phyloP scores from a whole-genome alignment of 2,329 filamentous ascomycete species.

The Incumbomyces delicatus region DNA sequence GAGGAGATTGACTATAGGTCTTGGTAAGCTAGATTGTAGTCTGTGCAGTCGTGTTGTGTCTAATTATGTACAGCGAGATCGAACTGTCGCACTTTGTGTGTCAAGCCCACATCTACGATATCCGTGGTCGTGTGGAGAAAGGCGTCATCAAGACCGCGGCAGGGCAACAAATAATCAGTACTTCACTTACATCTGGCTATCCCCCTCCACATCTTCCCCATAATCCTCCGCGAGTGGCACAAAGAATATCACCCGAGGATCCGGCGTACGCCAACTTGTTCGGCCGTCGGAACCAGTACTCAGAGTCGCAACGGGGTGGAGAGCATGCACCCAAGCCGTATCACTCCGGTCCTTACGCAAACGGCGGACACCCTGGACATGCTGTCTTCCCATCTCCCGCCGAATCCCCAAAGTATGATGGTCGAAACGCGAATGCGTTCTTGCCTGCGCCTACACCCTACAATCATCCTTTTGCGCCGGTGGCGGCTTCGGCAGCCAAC shows the following conservation, averaged over 20 bases:
- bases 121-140: conserved; percentile 51
- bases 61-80: conserved; percentile 46
- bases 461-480: no score
- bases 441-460: not conserved
- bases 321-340: not conserved
- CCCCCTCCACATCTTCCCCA: not conserved
- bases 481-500: not conserved
- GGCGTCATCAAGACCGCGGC: conserved; percentile 53
- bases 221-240: not conserved
- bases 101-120: conserved; percentile 60
- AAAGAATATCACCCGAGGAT: not conserved
- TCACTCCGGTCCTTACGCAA: no score
- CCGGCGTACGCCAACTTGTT: not conserved
- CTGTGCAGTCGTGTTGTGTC: conserved; percentile 11
- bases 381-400: not conserved
- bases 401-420: not conserved
- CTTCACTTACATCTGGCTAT: conserved; percentile 1
- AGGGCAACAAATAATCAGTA: conserved; percentile 10
- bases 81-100: conserved; percentile 55
- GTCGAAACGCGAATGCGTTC: not conserved
- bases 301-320: not conserved
- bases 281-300: no score
- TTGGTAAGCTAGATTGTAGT: conserved; percentile 47
- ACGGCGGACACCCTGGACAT: no score
- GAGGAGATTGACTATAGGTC: conserved; percentile 63